A percentile compares a stretch with the other conserved stretches of the same genome.
Conservation (phyloP, 2,329 filamentous ascomycete species). For the Phialophora expanda region DNA sequence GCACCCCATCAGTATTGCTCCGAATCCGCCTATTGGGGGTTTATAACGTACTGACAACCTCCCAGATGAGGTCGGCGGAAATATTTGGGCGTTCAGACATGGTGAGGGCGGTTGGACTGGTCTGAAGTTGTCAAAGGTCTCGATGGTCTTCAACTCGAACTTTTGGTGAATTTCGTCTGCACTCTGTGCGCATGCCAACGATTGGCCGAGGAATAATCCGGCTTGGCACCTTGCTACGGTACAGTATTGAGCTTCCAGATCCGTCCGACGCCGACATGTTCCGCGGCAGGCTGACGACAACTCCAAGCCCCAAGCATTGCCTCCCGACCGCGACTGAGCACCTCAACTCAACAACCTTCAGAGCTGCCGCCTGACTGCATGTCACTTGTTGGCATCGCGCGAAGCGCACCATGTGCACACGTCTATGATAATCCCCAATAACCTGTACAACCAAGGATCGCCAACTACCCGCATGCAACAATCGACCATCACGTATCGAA, state of each 20-base stretch:
- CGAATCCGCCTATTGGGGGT: slow-evolving; percentile 5
- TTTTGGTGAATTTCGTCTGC: slow-evolving; percentile 25
- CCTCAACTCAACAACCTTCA: not conserved
- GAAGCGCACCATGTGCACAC: slow-evolving; percentile 11
- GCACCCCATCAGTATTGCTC: slow-evolving; percentile 33
- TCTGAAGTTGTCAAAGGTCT: slow-evolving; percentile 8
- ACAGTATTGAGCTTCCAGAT: not conserved
- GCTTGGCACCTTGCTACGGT: slow-evolving; percentile 11
- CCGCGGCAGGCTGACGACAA: slow-evolving; percentile 26
- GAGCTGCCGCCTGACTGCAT: slow-evolving; percentile 3
- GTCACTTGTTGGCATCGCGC: slow-evolving; percentile 9
- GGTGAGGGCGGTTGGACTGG: slow-evolving; percentile 24
- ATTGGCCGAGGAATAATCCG: slow-evolving; percentile 8
- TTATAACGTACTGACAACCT: slow-evolving; percentile 81
- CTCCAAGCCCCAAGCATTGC: slow-evolving; percentile 8
- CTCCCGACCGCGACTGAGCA: not conserved
- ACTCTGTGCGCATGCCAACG: slow-evolving; percentile 22
- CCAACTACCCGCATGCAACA: not conserved
- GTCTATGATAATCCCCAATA: not conserved
- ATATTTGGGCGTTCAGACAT: slow-evolving; percentile 68
- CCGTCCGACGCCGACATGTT: slow-evolving; percentile 10
- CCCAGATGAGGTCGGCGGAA: slow-evolving; percentile 91
- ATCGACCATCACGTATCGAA: not conserved
- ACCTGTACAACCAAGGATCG: not conserved
- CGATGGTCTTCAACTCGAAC: slow-evolving; percentile 16